phyloP scores from a whole-genome alignment of 768 basidiomycete genomes.

The Trametes meyenii region DNA sequence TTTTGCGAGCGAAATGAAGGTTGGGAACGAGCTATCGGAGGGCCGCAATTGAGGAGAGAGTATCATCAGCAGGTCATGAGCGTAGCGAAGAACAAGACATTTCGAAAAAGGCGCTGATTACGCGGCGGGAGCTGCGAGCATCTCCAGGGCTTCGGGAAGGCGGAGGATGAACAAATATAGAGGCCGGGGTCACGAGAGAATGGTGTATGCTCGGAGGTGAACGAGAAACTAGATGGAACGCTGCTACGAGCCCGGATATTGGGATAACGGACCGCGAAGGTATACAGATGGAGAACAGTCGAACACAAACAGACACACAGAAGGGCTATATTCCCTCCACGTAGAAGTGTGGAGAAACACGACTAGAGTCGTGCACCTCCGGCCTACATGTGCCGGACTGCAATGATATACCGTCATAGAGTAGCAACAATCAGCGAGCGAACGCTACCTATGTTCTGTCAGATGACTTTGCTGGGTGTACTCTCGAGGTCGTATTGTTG shows the following conservation, averaged over 20 bases:
- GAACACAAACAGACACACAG: too few species aligned
- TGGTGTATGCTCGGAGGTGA: not conserved
- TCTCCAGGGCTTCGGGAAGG: slow-evolving; percentile 1
- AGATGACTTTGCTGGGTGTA: too few species aligned
- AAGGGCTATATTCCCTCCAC: too few species aligned
- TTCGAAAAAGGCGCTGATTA: slow-evolving; percentile 5
- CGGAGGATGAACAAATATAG: not conserved
- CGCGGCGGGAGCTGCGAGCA: not conserved
- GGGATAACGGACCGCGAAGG: too few species aligned
- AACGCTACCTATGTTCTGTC: too few species aligned
- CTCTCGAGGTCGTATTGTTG: too few species aligned
- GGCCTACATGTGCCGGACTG: too few species aligned
- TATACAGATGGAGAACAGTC: too few species aligned
- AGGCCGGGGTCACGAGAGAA: slow-evolving; percentile 12
- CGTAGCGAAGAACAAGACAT: not conserved
- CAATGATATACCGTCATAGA: not conserved
- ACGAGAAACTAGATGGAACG: not conserved
- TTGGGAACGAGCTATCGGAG: not conserved
- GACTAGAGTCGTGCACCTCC: too few species aligned
- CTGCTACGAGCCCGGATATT: too few species aligned
- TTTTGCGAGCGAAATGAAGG: not conserved
- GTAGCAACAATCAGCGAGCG: too few species aligned
- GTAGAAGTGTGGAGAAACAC: too few species aligned
- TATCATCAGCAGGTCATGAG: slow-evolving; percentile 13
- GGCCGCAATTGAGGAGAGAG: not conserved